Evolutionary conservation across 192 early-diverging fungal species (phyloP), one percentile per base, ranked within the genome.

Genomic region (Bifiguratus adelaidae): DNA sequence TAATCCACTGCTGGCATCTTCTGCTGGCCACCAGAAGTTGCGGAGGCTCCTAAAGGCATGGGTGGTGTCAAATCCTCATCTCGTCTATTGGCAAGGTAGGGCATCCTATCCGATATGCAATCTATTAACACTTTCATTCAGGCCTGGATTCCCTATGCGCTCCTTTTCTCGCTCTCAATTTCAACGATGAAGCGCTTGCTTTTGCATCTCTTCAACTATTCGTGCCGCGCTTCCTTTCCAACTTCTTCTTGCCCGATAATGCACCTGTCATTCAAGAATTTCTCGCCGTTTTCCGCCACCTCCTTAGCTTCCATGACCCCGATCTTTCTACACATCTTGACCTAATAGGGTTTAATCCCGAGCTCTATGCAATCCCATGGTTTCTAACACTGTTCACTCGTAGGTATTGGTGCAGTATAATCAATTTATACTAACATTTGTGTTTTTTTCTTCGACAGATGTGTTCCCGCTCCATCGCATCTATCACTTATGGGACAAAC

Each of bases 81-180:
- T 64, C 13, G 86, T 87, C 13, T 89, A 89, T 54, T 89, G 86
- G 86, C 86, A 89, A 76, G 86, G 78, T 76, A 59, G 20, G 18
- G 2, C n/a, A 13, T 26, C 13, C 11, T 32, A 24, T 11, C 13
- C 5, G 7, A 52, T 37, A 20, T 6, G 7, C 18, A 11, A 15
- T 21, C 25, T 7, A 8, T 20, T 13, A 29, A 19, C 33, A 11
- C 50, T 19, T 37, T 11, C 13, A 43, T 20, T 35, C 11, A 78
- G 76, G 85, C 0, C 57, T 89, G 34, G 84, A 87, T 57, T 87
- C 82, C 1, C 50, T 87, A 3, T 74, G 74, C 49, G 85, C 86
- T 3, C 80, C 81, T 1, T 89, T 89, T 50, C 45, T 89, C 36
- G 72, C 78, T 1, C 53, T 89, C 12, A 82, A 84, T 41, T 89